Conservation (phyloP, 768 basidiomycete genomes). For the Russula earlei region DNA sequence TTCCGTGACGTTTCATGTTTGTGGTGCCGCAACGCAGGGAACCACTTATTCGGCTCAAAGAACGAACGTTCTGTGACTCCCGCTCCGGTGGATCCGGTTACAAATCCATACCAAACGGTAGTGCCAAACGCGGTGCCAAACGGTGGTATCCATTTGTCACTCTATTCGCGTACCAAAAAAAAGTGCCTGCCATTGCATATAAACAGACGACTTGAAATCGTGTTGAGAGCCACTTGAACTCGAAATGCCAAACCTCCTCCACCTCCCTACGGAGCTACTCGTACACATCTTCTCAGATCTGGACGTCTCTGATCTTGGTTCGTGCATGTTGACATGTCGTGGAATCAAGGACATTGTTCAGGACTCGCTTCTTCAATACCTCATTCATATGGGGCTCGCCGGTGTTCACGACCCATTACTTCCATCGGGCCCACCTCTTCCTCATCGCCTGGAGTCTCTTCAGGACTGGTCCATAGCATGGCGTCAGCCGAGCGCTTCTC, state of each 20-base stretch:
- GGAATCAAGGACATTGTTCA: neutral
- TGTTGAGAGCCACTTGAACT: too few relatives aligned
- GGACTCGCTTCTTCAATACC: neutral
- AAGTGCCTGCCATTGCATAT: too few relatives aligned
- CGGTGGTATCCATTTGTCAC: too few relatives aligned
- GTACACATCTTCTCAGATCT: neutral
- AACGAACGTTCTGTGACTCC: too few relatives aligned
- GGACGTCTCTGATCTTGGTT: neutral
- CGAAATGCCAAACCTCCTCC: neutral
- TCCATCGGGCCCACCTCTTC: neutral
- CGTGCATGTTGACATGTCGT: neutral
- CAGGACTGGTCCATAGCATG: neutral
- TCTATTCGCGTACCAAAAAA: too few relatives aligned
- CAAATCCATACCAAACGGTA: too few relatives aligned
- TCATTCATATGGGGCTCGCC: neutral
- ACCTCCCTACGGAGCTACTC: conserved; percentile 1
- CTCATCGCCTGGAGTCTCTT: neutral
- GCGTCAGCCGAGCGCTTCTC: neutral
- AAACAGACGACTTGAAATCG: too few relatives aligned
- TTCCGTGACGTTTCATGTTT: too few relatives aligned
- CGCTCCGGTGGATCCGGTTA: too few relatives aligned
- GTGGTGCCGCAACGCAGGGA: too few relatives aligned
- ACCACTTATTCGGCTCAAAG: too few relatives aligned
- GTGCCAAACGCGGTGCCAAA: too few relatives aligned
- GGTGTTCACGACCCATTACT: neutral